Conservation (phyloP, 2,329 filamentous ascomycete species). For the Colletotrichum graminicola region DNA sequence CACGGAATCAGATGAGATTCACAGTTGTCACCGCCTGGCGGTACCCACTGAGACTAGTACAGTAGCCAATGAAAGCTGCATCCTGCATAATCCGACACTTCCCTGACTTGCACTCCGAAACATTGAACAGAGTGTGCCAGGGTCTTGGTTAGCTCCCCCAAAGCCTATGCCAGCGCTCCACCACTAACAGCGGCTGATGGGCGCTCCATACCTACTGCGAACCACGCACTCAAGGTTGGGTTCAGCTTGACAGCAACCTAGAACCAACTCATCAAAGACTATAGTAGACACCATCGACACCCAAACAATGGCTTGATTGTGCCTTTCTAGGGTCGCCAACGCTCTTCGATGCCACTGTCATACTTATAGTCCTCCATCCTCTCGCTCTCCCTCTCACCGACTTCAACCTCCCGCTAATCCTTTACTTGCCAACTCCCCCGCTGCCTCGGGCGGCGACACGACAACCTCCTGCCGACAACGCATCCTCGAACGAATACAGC, state of each 20-base stretch:
- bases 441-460: constrained; percentile 21
- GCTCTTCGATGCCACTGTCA: constrained; percentile 35
- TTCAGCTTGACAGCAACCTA: constrained; percentile 38
- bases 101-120: constrained; percentile 42
- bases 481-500: constrained; percentile 1
- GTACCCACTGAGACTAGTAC: no score
- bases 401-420: constrained; percentile 29
- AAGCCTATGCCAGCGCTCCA: constrained; percentile 39
- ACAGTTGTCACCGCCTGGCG: constrained; percentile 29
- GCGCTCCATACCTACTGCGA: constrained; percentile 27
- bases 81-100: constrained; percentile 39
- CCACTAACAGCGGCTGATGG: constrained; percentile 39
- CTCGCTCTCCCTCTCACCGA: constrained; percentile 23
- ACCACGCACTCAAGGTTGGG: constrained; percentile 30
- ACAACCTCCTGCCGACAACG: constrained; percentile 11
- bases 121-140: constrained; percentile 39
- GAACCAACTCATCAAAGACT: constrained; percentile 34
- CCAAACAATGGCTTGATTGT: constrained; percentile 36
- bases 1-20: constrained; percentile 5
- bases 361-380: constrained; percentile 11
- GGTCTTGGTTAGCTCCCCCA: constrained; percentile 37
- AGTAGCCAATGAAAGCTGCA: constrained; percentile 18
- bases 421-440: constrained; percentile 18
- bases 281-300: constrained; percentile 32
- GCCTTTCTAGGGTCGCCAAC: constrained; percentile 35